Conservation (phyloP, 768 basidiomycete genomes). For the Pleurotus sapidus region DNA sequence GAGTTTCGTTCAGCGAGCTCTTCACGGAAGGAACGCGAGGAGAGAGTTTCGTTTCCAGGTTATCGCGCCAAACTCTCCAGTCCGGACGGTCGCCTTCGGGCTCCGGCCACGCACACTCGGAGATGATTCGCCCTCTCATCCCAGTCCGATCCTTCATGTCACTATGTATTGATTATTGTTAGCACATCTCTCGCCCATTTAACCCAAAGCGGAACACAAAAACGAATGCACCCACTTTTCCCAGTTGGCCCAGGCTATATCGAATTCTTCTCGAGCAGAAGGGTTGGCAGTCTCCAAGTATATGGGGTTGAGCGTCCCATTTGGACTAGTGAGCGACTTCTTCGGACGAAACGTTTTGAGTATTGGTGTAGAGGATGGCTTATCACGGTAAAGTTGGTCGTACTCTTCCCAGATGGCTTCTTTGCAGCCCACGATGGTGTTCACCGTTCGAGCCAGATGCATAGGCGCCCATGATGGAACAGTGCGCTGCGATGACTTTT, state of each 20-base stretch:
- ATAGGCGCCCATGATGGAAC: slow-evolving; percentile 52
- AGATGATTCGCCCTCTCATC: slow-evolving; percentile 48
- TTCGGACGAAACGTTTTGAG: slow-evolving; percentile 28
- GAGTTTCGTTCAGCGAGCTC: not conserved
- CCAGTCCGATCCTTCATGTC: slow-evolving; percentile 76
- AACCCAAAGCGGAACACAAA: not conserved
- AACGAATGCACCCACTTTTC: slow-evolving; percentile 40
- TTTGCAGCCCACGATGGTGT: slow-evolving; percentile 59
- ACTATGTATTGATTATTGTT: slow-evolving; percentile 30
- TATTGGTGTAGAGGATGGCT: slow-evolving; percentile 29
- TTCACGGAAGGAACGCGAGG: slow-evolving; percentile 9
- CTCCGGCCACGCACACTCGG: slow-evolving; percentile 50
- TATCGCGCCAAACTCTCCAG: slow-evolving; percentile 50
- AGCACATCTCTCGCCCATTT: not conserved
- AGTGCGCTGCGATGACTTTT: slow-evolving; percentile 14
- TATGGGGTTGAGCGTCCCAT: slow-evolving; percentile 13
- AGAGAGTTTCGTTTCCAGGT: slow-evolving; percentile 21
- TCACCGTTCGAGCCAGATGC: slow-evolving; percentile 62
- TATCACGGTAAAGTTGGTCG: slow-evolving; percentile 40
- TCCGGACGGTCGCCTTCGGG: slow-evolving; percentile 47
- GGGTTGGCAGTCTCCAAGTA: slow-evolving; percentile 13
- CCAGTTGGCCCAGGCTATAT: slow-evolving; percentile 68
- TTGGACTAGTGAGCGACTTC: slow-evolving; percentile 10
- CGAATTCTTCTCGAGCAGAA: slow-evolving; percentile 57
- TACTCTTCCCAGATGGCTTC: slow-evolving; percentile 71